A percentile compares a stretch with the other conserved stretches of the same genome.
Conservation (phyloP, 2,329 filamentous ascomycete species). For the Didymella glomerata region DNA sequence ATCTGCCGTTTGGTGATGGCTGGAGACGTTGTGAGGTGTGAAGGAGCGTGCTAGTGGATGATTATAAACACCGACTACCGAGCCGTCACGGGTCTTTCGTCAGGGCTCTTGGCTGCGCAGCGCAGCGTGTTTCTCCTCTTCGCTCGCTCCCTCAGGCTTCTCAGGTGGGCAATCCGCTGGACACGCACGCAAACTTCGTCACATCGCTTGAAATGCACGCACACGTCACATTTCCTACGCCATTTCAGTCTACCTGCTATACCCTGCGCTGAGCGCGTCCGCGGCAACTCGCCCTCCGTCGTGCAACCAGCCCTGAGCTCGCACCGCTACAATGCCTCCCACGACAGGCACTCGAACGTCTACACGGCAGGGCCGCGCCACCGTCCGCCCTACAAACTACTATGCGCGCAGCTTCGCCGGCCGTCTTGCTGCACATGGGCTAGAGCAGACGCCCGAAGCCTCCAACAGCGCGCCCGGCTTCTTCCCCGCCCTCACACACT, state of each 20-base stretch:
- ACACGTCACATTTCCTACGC: constrained; percentile 32
- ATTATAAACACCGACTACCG: constrained; percentile 12
- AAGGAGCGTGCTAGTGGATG: not conserved
- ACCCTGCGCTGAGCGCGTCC: constrained; percentile 31
- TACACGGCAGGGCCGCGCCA: constrained; percentile 57
- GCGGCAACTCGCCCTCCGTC: constrained; percentile 28
- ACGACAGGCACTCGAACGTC: constrained; percentile 50
- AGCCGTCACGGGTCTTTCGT: constrained; percentile 25
- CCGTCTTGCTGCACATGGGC: constrained; percentile 45
- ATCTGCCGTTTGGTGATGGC: not conserved
- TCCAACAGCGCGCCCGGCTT: constrained; percentile 58
- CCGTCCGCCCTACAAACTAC: constrained; percentile 60
- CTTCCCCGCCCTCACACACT: constrained; percentile 74
- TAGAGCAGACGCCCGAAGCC: constrained; percentile 51
- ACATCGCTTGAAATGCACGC: constrained; percentile 42
- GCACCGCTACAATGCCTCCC: constrained; percentile 46
- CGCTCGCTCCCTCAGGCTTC: constrained; percentile 23
- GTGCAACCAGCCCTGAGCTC: constrained; percentile 29
- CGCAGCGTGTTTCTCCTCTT: constrained; percentile 24
- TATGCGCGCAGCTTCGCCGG: constrained; percentile 59
- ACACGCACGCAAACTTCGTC: constrained; percentile 33
- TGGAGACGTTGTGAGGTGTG: not conserved
- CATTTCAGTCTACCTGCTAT: constrained; percentile 26
- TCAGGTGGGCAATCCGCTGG: constrained; percentile 28
- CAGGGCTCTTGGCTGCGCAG: constrained; percentile 34